These are phyloP conservation scores for Graphiopsis chlorocephala DNA, from an alignment of 2,329 filamentous ascomycete species.

Conservation along the genomic window DNA sequence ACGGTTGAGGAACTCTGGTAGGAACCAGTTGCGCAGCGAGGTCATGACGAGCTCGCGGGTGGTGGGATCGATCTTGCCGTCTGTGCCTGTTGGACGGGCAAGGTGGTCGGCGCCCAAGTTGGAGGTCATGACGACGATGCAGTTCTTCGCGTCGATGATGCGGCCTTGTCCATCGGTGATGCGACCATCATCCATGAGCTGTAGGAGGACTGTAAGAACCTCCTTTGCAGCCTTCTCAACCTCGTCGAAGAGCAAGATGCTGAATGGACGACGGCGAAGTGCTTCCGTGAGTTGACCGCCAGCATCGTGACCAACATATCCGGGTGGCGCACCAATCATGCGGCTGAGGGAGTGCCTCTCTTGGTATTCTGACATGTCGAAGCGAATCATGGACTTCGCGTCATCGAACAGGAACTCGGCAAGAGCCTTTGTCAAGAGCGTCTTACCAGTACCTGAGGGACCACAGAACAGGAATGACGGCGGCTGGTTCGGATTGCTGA, in stretches of 20 bases:
- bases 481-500: constrained; percentile 93
- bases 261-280: constrained; percentile 91
- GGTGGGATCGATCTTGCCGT: constrained; percentile 80
- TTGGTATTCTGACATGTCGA: constrained; percentile 99
- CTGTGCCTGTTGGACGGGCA: constrained; percentile 70
- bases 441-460: constrained; percentile 97
- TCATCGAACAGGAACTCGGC: constrained; percentile 99
- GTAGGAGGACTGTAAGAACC: constrained; percentile 91
- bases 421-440: constrained; percentile 90
- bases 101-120: constrained; percentile 95
- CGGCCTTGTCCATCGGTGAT: constrained; percentile 98
- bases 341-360: constrained; percentile 91
- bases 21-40: constrained; percentile 89
- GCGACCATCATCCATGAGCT: constrained; percentile 98
- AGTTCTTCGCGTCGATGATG: constrained; percentile 92
- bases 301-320: constrained; percentile 94
- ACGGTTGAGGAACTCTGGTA: constrained; percentile 97
- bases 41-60: constrained; percentile 89
- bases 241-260: constrained; percentile 95
- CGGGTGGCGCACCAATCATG: constrained; percentile 96
- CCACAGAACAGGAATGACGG: constrained; percentile 99
- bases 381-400: constrained; percentile 93
- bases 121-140: constrained; percentile 98
- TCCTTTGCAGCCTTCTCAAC: constrained; percentile 99
- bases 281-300: constrained; percentile 95